Conservation (phyloP, 2,329 filamentous ascomycete genomes). For the Cladosporium sp. region DNA sequence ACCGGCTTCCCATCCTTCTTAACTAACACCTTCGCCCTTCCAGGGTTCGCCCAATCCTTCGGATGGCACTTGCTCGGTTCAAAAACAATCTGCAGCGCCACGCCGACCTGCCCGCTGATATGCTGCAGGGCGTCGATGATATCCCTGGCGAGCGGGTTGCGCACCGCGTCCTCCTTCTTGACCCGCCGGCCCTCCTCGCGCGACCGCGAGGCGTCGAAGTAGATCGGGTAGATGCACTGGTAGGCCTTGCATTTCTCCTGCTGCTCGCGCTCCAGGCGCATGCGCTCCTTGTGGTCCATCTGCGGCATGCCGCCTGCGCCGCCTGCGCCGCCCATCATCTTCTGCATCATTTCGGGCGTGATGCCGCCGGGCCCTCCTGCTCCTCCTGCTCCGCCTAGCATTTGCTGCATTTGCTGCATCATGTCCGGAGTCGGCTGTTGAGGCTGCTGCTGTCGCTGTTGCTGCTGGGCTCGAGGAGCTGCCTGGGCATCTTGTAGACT, state of each 20-base stretch:
- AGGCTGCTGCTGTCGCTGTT: background rate
- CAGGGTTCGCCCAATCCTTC: constrained; percentile 97
- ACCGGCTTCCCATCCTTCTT: constrained; percentile 55
- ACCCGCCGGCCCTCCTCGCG: constrained; percentile 82
- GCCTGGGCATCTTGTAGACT: constrained; percentile 18
- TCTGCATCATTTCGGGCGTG: constrained; percentile 21
- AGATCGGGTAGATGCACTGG: constrained; percentile 90
- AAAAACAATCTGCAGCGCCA: constrained; percentile 64
- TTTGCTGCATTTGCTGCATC: constrained; percentile 25
- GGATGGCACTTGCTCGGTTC: constrained; percentile 92
- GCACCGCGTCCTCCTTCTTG: constrained; percentile 64
- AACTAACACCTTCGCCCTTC: constrained; percentile 75
- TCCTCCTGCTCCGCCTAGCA: constrained; percentile 17
- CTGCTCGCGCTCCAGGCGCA: constrained; percentile 39
- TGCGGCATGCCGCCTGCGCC: constrained; percentile 24
- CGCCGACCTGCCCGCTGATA: constrained; percentile 39
- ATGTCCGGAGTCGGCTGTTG: constrained; percentile 15
- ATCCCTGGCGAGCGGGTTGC: constrained; percentile 82
- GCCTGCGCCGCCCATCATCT: constrained; percentile 18
- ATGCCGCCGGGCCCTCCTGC: constrained; percentile 17
- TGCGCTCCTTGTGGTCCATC: constrained; percentile 28
- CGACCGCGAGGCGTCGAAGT: constrained; percentile 77
- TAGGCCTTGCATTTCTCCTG: constrained; percentile 65
- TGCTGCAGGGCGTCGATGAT: constrained; percentile 80
- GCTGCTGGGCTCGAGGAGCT: constrained; percentile 21